Conservation (phyloP, 345 rosid genomes). For the Heritiera littoralis region DNA sequence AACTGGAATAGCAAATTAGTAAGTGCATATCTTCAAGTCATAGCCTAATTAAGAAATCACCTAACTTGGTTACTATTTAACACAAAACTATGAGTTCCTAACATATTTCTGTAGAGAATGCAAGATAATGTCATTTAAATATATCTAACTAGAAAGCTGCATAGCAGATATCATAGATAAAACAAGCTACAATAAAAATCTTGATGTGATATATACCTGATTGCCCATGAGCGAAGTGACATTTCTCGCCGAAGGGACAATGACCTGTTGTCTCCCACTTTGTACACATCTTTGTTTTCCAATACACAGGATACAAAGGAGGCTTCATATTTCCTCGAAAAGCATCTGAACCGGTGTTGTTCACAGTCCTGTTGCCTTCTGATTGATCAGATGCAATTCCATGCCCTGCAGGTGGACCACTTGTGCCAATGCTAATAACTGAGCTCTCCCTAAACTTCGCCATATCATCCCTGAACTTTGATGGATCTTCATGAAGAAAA, state of each 20-base stretch:
- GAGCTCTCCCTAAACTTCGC: constrained; percentile 77
- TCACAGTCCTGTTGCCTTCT: constrained; percentile 50
- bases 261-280: constrained; percentile 79
- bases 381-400: constrained; percentile 40
- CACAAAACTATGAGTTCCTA: not conserved
- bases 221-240: constrained; percentile 94
- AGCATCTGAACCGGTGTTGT: constrained; percentile 18
- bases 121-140: not conserved
- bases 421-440: constrained; percentile 66
- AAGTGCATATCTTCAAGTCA: not conserved
- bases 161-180: not conserved
- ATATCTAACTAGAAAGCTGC: constrained; percentile 7
- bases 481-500: constrained; percentile 84
- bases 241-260: constrained; percentile 88
- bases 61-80: not conserved
- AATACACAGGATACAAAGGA: constrained; percentile 45
- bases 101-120: not conserved
- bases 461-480: constrained; percentile 74
- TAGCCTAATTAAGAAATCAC: not conserved
- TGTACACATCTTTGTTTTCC: constrained; percentile 88
- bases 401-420: constrained; percentile 35
- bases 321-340: constrained; percentile 45
- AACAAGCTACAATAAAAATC: constrained; percentile 3
- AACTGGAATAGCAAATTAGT: not conserved
- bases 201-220: constrained; percentile 50